phyloP scores from a whole-genome alignment of 1,284 basidiomycete species.

The Coniferiporia sulphurascens region DNA sequence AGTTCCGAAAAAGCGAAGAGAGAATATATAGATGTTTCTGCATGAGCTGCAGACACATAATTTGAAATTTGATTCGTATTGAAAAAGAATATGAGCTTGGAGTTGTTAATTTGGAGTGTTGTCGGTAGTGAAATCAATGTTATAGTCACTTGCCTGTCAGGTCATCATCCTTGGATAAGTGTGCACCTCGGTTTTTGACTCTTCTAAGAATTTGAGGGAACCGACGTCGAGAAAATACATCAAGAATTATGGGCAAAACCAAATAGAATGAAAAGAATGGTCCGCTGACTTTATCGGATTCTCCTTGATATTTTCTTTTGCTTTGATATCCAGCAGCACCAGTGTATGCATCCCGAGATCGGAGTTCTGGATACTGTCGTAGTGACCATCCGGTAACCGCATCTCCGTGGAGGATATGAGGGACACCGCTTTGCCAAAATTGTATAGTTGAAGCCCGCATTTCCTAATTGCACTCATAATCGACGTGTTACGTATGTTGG shows the following conservation, averaged over 20 bases:
- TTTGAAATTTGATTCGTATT: no score
- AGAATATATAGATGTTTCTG: no score
- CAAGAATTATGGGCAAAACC: background rate
- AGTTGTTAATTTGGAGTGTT: no score
- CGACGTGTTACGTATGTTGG: conserved; percentile 97
- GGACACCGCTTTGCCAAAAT: conserved; percentile 95
- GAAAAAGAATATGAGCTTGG: no score
- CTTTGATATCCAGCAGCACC: conserved; percentile 96
- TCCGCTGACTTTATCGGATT: conserved; percentile 79
- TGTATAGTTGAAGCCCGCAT: conserved; percentile 93
- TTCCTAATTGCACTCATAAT: conserved; percentile 96
- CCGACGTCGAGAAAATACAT: conserved; percentile 37
- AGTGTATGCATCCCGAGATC: conserved; percentile 91
- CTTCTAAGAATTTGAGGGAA: conserved; percentile 90
- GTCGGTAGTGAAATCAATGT: no score
- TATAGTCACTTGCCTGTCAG: no score
- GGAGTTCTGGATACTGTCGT: conserved; percentile 89
- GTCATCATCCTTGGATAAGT: no score
- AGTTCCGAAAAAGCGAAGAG: no score
- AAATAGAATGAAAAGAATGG: background rate
- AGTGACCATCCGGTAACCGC: conserved; percentile 96
- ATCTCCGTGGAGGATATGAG: conserved; percentile 96
- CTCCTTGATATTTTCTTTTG: conserved; percentile 96
- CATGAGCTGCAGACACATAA: no score
- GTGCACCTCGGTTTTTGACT: no score